Evolutionary conservation across 164 flowering plant genomes (phyloP).

Genomic region (Stephania japonica): DNA sequence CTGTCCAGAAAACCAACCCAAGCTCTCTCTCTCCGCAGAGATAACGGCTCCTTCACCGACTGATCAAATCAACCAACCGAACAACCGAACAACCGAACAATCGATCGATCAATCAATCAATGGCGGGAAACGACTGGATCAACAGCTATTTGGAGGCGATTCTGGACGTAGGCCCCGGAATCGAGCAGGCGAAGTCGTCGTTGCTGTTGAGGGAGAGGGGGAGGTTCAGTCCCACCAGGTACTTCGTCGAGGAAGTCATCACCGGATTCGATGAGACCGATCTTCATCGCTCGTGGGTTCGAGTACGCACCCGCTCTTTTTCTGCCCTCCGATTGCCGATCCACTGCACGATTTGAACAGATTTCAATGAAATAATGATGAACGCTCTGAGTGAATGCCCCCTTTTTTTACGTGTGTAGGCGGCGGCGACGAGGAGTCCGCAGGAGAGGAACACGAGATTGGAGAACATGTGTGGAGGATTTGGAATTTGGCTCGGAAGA

Average conservation of each 20-base stretch:
- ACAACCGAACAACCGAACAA: too few relatives aligned
- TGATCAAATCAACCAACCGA: too few relatives aligned
- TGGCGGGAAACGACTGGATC: slow-evolving; percentile 99
- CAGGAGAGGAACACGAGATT: slow-evolving; percentile 98
- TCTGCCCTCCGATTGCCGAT: not conserved
- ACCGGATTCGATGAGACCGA: slow-evolving; percentile 98
- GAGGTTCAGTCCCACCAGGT: slow-evolving; percentile 86
- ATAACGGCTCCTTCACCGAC: too few relatives aligned
- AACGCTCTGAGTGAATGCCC: not conserved
- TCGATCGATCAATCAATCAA: too few relatives aligned
- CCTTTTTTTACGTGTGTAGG: slow-evolving; percentile 25
- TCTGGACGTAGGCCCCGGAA: slow-evolving; percentile 74
- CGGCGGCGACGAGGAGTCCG: slow-evolving; percentile 84
- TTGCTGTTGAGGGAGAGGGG: slow-evolving; percentile 88
- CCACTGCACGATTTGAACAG: not conserved
- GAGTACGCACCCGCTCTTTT: slow-evolving; percentile 26
- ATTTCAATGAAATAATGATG: not conserved
- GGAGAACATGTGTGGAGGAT: slow-evolving; percentile 99
- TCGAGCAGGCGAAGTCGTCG: slow-evolving; percentile 57
- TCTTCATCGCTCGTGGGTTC: slow-evolving; percentile 92
- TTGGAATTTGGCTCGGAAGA: slow-evolving; percentile 98
- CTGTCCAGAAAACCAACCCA: not conserved
- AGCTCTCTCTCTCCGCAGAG: not conserved
- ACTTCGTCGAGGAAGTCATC: slow-evolving; percentile 96
- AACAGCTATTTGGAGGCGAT: slow-evolving; percentile 98